These are phyloP conservation scores for Austroboletus eburneus DNA, from an alignment of 768 basidiomycete species.

Conservation along the genomic window DNA sequence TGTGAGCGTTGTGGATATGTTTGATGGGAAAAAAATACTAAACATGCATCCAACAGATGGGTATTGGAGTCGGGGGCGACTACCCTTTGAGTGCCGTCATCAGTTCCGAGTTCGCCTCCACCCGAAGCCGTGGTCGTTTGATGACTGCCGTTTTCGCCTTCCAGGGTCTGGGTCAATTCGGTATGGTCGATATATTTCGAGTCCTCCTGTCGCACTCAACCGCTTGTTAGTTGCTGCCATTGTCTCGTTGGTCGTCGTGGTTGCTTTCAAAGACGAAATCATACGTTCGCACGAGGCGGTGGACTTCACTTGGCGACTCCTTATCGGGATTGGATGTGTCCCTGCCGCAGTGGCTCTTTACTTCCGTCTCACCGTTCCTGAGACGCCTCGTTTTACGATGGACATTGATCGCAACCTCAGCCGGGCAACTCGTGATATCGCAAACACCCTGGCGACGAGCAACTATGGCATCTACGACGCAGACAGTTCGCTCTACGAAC, in stretches of 20 bases:
- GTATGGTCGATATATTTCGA: slow-evolving; percentile 33
- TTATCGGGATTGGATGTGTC: slow-evolving; percentile 81
- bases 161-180: slow-evolving; percentile 85
- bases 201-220: neutral
- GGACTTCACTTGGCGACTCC: slow-evolving; percentile 77
- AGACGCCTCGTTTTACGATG: slow-evolving; percentile 89
- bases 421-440: slow-evolving; percentile 67
- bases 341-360: slow-evolving; percentile 76
- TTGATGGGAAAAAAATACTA: neutral
- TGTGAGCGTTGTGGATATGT: slow-evolving; percentile 23
- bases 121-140: slow-evolving; percentile 69
- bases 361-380: slow-evolving; percentile 86
- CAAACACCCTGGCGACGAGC: slow-evolving; percentile 51
- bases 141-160: slow-evolving; percentile 82
- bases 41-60: slow-evolving; percentile 50
- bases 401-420: slow-evolving; percentile 76
- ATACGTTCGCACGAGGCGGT: slow-evolving; percentile 41
- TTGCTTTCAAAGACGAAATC: slow-evolving; percentile 58
- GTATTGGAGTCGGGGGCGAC: slow-evolving; percentile 81
- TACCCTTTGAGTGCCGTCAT: slow-evolving; percentile 82
- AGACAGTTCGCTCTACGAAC: slow-evolving; percentile 41
- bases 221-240: slow-evolving; percentile 50
- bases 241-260: slow-evolving; percentile 55
- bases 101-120: slow-evolving; percentile 81
- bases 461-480: slow-evolving; percentile 43